phyloP scores from a whole-genome alignment of 805 yeast species.

The Saturnispora mendoncae region DNA sequence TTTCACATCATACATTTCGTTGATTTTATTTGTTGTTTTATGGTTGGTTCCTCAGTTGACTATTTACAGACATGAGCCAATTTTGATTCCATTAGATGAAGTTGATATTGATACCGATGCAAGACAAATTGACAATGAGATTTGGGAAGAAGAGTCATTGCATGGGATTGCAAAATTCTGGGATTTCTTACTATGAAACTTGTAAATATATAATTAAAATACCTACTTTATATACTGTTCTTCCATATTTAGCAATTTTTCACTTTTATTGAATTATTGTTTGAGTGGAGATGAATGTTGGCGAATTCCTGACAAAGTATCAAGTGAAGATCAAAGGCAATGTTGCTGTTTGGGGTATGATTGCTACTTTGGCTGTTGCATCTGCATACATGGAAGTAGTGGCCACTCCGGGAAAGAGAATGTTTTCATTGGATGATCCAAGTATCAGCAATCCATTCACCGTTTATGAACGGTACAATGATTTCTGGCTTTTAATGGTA shows the following conservation, averaged over 20 bases:
- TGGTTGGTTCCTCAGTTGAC: slow-evolving; percentile 47
- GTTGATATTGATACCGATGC: slow-evolving; percentile 36
- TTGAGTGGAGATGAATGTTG: background rate
- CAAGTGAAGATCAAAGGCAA: slow-evolving; percentile 8
- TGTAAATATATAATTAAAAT: background rate
- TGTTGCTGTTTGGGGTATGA: slow-evolving; percentile 8
- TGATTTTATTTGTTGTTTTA: slow-evolving; percentile 46
- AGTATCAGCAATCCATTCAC: slow-evolving; percentile 42
- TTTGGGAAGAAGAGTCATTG: slow-evolving; percentile 44
- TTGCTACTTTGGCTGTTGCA: background rate
- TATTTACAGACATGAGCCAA: slow-evolving; percentile 38
- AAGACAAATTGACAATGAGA: slow-evolving; percentile 31
- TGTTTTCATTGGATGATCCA: slow-evolving; percentile 34
- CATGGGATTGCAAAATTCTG: slow-evolving; percentile 14
- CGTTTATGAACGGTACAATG: slow-evolving; percentile 31
- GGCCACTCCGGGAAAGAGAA: slow-evolving; percentile 37
- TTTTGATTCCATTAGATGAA: slow-evolving; percentile 43
- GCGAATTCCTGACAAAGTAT: slow-evolving; percentile 5
- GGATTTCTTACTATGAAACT: slow-evolving; percentile 9
- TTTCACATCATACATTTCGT: slow-evolving; percentile 64
- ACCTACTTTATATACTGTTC: background rate
- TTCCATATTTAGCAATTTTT: background rate
- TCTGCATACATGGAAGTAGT: slow-evolving; percentile 18
- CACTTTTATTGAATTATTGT: background rate
- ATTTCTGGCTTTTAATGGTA: slow-evolving; percentile 24